These are phyloP conservation scores for Dactylonectria macrodidyma DNA, from an alignment of 2,329 filamentous ascomycete genomes.

Conservation along the genomic window DNA sequence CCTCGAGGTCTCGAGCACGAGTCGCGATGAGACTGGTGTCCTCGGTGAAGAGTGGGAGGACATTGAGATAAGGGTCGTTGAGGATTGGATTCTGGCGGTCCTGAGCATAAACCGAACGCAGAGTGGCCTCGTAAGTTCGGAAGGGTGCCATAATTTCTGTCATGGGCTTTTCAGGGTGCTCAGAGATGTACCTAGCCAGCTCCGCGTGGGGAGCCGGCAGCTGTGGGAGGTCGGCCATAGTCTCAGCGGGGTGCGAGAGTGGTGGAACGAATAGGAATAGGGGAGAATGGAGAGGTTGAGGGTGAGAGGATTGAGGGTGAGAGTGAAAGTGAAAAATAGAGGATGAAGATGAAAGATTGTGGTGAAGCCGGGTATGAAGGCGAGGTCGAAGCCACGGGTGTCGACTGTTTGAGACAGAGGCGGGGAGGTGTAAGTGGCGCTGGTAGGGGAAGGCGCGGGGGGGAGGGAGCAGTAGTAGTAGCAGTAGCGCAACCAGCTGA, in stretches of 20 bases:
- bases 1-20: conserved; percentile 71
- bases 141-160: conserved; percentile 75
- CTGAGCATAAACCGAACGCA: conserved; percentile 79
- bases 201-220: conserved; percentile 63
- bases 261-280: not conserved
- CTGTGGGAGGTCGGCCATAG: conserved; percentile 57
- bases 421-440: conserved; percentile 26
- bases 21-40: conserved; percentile 71
- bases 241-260: conserved; percentile 49
- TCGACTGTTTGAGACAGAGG: not conserved
- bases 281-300: conserved; percentile 1
- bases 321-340: not conserved
- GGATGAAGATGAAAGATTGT: not conserved
- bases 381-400: conserved; percentile 9
- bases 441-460: conserved; percentile 22
- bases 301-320: not conserved
- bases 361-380: conserved; percentile 9
- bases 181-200: conserved; percentile 68
- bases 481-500: conserved; percentile 20
- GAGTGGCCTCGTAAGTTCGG: conserved; percentile 75
- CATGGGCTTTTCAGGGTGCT: conserved; percentile 68
- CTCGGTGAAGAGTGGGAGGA: conserved; percentile 76
- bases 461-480: not conserved
- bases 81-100: conserved; percentile 72
- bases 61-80: conserved; percentile 71